Conservation (phyloP, 257 asterid genomes). For the Apocynum venetum region DNA sequence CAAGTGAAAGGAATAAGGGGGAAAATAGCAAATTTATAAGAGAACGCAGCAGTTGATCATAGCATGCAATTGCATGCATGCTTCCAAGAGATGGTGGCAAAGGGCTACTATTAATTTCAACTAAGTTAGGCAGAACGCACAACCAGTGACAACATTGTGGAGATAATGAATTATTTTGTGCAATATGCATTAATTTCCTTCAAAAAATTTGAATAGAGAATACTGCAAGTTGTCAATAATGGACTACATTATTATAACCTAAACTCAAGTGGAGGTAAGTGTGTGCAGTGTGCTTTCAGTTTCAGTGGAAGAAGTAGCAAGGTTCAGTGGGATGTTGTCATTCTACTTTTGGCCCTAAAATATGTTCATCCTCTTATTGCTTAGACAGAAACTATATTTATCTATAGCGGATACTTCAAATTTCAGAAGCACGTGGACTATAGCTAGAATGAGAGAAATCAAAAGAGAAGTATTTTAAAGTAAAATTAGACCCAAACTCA, state of each 20-base stretch:
- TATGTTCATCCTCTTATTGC: not conserved
- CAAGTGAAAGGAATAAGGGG: slow-evolving; percentile 10
- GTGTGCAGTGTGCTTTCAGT: not conserved
- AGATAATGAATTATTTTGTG: slow-evolving; percentile 14
- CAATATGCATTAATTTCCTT: slow-evolving; percentile 5
- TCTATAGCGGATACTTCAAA: not conserved
- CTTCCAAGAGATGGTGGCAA: slow-evolving; percentile 23
- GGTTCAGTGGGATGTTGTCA: not conserved
- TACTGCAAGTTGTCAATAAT: slow-evolving; percentile 14
- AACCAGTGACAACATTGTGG: slow-evolving; percentile 16
- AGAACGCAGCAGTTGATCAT: slow-evolving; percentile 1
- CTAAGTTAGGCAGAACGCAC: slow-evolving; percentile 22
- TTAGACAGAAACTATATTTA: too few species aligned
- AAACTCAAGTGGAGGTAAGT: not conserved
- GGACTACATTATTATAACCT: slow-evolving; percentile 17
- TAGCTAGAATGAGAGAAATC: too few species aligned
- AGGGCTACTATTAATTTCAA: slow-evolving; percentile 11
- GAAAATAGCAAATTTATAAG: slow-evolving; percentile 35
- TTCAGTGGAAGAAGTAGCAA: not conserved
- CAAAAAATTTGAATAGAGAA: not conserved
- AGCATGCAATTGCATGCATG: not conserved
- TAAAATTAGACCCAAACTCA: too few species aligned
- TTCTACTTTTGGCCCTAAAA: not conserved
- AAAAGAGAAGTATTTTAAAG: too few species aligned
- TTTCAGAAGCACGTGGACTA: not conserved